These are phyloP conservation scores for Taiwanofungus camphoratus DNA, from an alignment of 1,284 basidiomycete species.

Conservation along the genomic window DNA sequence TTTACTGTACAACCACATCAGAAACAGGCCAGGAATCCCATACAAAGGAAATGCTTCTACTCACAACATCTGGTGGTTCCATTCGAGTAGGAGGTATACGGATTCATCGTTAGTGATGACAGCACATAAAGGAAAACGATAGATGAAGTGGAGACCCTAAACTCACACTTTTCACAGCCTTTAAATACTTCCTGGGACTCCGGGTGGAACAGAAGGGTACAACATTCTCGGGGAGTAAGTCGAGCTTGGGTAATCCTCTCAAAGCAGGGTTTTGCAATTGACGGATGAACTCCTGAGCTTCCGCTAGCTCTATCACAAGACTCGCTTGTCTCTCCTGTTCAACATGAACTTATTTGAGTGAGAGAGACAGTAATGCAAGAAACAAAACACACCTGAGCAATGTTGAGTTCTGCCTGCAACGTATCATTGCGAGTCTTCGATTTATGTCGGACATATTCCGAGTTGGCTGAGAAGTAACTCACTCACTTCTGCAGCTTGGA, in stretches of 20 bases:
- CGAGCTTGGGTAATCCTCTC: background rate
- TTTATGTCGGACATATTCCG: background rate
- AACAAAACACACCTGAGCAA: too few relatives aligned
- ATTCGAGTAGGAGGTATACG: too few relatives aligned
- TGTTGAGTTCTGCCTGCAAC: background rate
- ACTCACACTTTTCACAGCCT: slow-evolving; percentile 1
- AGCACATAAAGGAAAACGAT: too few relatives aligned
- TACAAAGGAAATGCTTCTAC: too few relatives aligned
- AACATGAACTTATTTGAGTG: too few relatives aligned
- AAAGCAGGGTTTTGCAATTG: background rate
- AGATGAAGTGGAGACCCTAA: background rate
- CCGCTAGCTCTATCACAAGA: background rate
- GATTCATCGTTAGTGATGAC: too few relatives aligned
- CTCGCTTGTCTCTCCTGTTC: background rate
- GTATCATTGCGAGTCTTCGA: background rate
- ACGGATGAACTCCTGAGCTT: background rate
- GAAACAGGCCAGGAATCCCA: background rate
- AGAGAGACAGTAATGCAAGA: too few relatives aligned
- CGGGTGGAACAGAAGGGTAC: background rate
- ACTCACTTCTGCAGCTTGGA: background rate
- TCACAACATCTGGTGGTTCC: background rate
- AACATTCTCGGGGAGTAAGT: background rate
- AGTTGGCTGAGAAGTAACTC: background rate
- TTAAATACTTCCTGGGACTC: slow-evolving; percentile 1
- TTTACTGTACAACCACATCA: background rate